These are phyloP conservation scores for Ambispora gerdemannii DNA, from an alignment of 192 early-diverging fungal species.

Conservation along the genomic window DNA sequence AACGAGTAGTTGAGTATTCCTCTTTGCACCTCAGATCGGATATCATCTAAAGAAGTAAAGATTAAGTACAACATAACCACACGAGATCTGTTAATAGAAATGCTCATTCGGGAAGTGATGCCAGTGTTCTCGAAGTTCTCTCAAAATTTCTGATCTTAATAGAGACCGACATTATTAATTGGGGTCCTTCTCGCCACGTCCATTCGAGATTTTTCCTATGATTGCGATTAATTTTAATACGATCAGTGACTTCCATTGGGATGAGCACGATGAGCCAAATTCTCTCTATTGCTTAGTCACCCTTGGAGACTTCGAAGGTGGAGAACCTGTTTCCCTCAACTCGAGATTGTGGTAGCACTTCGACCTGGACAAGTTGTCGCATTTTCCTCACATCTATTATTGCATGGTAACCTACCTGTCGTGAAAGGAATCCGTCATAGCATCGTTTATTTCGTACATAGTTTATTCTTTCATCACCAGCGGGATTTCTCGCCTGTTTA, in stretches of 20 bases:
- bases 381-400: conserved; percentile 2
- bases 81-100: not conserved
- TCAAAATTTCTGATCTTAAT: too few relatives aligned
- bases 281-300: too few relatives aligned
- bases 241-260: too few relatives aligned
- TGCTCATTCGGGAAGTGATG: too few relatives aligned
- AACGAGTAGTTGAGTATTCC: conserved; percentile 5
- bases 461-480: not conserved
- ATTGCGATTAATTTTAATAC: too few relatives aligned
- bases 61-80: not conserved
- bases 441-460: conserved; percentile 5
- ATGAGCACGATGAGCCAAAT: too few relatives aligned
- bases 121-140: too few relatives aligned
- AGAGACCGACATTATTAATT: too few relatives aligned
- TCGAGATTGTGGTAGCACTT: not conserved
- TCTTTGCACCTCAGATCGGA: not conserved
- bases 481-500: not conserved
- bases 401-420: not conserved
- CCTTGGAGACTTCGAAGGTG: too few relatives aligned
- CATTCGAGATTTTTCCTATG: too few relatives aligned
- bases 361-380: not conserved
- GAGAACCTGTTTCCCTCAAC: not conserved
- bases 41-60: not conserved
- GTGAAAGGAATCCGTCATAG: not conserved
- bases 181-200: too few relatives aligned